Conservation (phyloP, 2,329 filamentous ascomycete genomes). For the Pseudogymnoascus sp. region DNA sequence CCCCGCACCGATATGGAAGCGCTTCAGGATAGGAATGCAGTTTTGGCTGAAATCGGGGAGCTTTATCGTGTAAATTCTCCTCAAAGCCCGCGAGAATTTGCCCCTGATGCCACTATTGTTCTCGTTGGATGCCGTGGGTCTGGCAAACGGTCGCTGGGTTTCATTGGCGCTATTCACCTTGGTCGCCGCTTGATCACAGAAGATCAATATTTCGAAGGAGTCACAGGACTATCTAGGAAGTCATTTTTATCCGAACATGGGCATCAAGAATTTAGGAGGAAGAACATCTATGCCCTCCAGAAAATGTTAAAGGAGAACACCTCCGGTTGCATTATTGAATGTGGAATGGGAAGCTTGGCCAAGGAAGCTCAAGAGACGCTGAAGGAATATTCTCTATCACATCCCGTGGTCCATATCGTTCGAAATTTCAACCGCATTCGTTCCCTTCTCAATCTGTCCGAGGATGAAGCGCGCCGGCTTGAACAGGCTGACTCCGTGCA, state of each 20-base stretch:
- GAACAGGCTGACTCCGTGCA: conserved; percentile 37
- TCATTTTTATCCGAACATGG: conserved; percentile 57
- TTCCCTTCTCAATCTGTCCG: conserved; percentile 34
- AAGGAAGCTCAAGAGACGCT: conserved; percentile 42
- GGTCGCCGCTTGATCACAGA: conserved; percentile 60
- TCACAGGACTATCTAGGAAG: conserved; percentile 51
- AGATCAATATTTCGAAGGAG: conserved; percentile 58
- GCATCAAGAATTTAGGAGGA: conserved; percentile 50
- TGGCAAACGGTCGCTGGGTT: conserved; percentile 68
- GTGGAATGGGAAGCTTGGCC: conserved; percentile 49
- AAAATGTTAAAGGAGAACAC: conserved; percentile 50
- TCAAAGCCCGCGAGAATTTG: conserved; percentile 33
- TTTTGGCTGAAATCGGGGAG: conserved; percentile 10
- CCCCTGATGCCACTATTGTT: conserved; percentile 56
- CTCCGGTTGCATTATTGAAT: conserved; percentile 59
- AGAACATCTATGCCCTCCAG: conserved; percentile 54
- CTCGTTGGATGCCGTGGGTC: conserved; percentile 66
- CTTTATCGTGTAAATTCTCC: conserved; percentile 27
- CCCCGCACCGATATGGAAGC: neutral
- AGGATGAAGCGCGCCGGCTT: conserved; percentile 35
- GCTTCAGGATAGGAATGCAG: conserved; percentile 2
- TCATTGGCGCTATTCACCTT: conserved; percentile 65
- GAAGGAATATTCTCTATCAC: conserved; percentile 50
- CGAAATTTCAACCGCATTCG: conserved; percentile 58
- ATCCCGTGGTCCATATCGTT: conserved; percentile 63